Evolutionary conservation across 2,329 filamentous ascomycete genomes (phyloP), one percentile per base, ranked within the genome.

Genomic region (Passalora sequoiae): DNA sequence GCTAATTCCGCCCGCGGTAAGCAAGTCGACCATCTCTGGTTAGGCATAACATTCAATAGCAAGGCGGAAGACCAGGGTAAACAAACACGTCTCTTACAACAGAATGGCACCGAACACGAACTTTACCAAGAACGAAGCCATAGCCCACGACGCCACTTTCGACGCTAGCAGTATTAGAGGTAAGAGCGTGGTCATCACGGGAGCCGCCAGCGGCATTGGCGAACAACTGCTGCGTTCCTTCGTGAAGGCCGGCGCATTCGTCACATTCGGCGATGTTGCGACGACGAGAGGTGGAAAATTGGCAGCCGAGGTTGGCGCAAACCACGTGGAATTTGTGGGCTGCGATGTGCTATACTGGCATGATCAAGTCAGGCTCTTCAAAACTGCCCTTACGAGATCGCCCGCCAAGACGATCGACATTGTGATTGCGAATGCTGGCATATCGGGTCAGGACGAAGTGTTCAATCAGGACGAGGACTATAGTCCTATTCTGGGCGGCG

Each of bases 161-260:
- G 66, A 72, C 49, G 44, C 49, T 12, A 56, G 52, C 31, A 61
- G 64, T 28, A 46, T 70, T 7, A 56, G 54, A 3, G 69, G 66
- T 15, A 74, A 72, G 50, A 69, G 66, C 1, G 68, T 71, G 16
- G 63, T 74, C 13, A 63, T 73, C 12, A 73, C 70, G 1, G 69
- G 70, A 16, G 71, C 70, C 6, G 70, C 60, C 15, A 63, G 58
- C 51, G 62, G 61, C 28, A 60, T 64, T 43, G 37, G 37, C 19
- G 37, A 39, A 15, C 19, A 19, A 8, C 12, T 17, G 9, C 21
- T 39, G 21, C 22, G 27, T 4, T 19, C 8, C 6, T 39, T 39
- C 20, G 37, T 29, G 21, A 5, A 30, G 6, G 24, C 22, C 7
- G 37, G 37, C 6, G 27, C 37, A 7, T 9, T 39, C 24, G 37